These are phyloP conservation scores for Fusarium palustre DNA, from an alignment of 2,329 filamentous ascomycete genomes.

Conservation along the genomic window DNA sequence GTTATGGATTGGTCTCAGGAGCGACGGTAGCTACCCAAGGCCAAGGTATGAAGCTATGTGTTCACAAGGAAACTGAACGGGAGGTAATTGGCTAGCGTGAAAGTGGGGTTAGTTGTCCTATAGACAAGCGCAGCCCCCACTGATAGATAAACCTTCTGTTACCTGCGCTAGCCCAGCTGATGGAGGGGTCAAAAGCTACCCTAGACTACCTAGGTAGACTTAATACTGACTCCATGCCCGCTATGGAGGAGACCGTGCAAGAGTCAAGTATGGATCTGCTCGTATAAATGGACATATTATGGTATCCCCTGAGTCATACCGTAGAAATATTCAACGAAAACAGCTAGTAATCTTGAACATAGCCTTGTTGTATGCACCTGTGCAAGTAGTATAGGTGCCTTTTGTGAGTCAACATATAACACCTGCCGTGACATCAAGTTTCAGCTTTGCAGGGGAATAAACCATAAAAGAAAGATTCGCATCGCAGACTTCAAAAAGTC, in stretches of 20 bases:
- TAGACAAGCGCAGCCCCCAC: too few species aligned
- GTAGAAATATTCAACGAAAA: background rate
- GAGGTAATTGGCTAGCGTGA: slow-evolving; percentile 2
- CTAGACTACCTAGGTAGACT: background rate
- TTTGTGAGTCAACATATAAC: slow-evolving; percentile 6
- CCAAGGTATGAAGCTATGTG: slow-evolving; percentile 28
- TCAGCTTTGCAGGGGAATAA: background rate
- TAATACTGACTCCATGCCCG: background rate
- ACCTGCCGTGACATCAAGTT: background rate
- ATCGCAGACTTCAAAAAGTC: background rate
- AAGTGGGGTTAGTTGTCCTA: background rate
- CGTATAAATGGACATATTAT: background rate
- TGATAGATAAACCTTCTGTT: background rate
- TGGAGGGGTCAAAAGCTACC: slow-evolving; percentile 5
- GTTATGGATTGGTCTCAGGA: background rate
- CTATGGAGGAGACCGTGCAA: background rate
- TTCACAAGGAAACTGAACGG: slow-evolving; percentile 18
- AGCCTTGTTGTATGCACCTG: background rate
- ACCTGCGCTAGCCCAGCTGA: background rate
- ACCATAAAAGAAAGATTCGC: slow-evolving; percentile 8
- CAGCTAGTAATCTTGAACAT: background rate
- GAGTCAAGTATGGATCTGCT: background rate
- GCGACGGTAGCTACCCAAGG: background rate
- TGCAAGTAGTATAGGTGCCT: background rate
- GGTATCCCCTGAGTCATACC: background rate